Percentiles rank a stretch among this genome's conserved stretches.
phyloP scores from a whole-genome alignment of 352 stramenopile species.

The Phytopythium mirpurense region DNA sequence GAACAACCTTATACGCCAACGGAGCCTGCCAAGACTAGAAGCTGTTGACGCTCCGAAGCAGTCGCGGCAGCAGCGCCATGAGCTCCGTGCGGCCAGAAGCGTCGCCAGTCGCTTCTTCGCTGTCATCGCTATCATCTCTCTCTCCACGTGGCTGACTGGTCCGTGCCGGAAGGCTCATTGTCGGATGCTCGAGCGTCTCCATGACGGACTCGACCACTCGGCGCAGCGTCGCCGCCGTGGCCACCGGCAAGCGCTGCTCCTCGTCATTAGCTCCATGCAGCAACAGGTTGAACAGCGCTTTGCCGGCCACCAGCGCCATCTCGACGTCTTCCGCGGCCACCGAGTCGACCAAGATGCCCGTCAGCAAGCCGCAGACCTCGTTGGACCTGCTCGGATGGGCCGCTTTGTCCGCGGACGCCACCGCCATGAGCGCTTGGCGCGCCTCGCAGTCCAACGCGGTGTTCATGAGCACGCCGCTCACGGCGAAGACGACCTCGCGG shows the following conservation, averaged over 20 bases:
- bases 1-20: neutral
- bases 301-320: constrained; percentile 74
- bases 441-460: constrained; percentile 44
- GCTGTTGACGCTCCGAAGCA: constrained; percentile 26
- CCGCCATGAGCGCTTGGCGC: constrained; percentile 26
- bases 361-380: constrained; percentile 37
- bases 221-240: constrained; percentile 11
- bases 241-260: neutral
- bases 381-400: constrained; percentile 12
- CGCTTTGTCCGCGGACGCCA: constrained; percentile 5
- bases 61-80: constrained; percentile 33
- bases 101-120: neutral
- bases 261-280: constrained; percentile 14
- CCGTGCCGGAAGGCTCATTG: neutral
- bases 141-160: constrained; percentile 3
- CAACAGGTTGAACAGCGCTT: constrained; percentile 84
- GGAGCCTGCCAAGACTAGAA: neutral
- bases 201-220: constrained; percentile 26
- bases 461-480: constrained; percentile 85
- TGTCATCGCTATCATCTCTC: constrained; percentile 10
- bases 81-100: constrained; percentile 23
- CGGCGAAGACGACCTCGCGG: constrained; percentile 74
- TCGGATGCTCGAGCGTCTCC: constrained; percentile 10
- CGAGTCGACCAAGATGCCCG: constrained; percentile 48
- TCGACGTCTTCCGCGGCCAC: constrained; percentile 54